Evolutionary conservation across 1,284 basidiomycete species (phyloP), one percentile per base, ranked within the genome.

Genomic region (Microstroma glucosiphilum): DNA sequence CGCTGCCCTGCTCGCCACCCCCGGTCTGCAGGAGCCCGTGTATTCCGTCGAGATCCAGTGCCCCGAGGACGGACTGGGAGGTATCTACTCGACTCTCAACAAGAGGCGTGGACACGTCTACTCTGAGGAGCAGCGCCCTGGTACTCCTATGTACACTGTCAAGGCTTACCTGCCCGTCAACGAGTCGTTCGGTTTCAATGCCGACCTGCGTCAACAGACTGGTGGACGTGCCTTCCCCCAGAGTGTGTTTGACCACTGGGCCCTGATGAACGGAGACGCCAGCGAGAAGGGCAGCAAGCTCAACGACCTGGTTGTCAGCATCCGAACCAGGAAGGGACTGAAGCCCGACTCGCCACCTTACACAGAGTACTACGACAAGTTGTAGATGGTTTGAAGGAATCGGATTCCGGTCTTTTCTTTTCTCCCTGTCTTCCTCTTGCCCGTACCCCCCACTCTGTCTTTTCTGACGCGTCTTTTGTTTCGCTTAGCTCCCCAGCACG

Each of bases 171-270:
- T 97, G 60, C 94, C 94, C 79, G 92, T 97, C 82, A 84, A 85
- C 82, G 94, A 97, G 83, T 97, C 94, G 19, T 98, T 98, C 84
- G 94, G 96, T 75, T 98, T 98, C 89, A 97, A 94, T 82, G 92
- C 89, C 76, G 93, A 91, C 74, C 87, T 99, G 62, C 90, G 96
- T 78, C 86, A 88, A 79, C 88, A 89, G 66, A 99, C 94, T 57
- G 87, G 86, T 80, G 94, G 94, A 64, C 96, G 98, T 84, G 96
- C 94, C 72, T 97, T 97, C 92, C 93, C 93, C 65, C 94, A 97
- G 82, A 82, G 83, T 74, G 93, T 97, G 79, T 91, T 97, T 80
- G 92, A 96, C 81, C 76, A 80, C 76, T 81, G 79, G 79, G 69
- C 72, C 48, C 67, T 75, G 70, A 89, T 93, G 86, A 84, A 83